Evolutionary conservation across 2,329 filamentous ascomycete genomes (phyloP).

Genomic region (Knufia fluminis): DNA sequence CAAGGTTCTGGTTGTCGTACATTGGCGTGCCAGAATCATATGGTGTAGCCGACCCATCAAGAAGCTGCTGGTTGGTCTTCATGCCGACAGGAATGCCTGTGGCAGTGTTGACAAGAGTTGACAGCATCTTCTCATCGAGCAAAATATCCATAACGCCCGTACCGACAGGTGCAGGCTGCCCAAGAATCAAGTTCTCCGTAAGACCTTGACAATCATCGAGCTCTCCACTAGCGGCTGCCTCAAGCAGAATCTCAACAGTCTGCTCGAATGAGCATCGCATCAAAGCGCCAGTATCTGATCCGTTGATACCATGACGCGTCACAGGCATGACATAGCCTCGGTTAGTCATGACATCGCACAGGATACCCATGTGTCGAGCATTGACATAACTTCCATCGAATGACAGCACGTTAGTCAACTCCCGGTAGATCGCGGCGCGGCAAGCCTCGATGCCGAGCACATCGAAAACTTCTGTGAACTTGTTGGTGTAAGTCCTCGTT

Average conservation of each 20-base stretch:
- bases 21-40: conserved; percentile 68
- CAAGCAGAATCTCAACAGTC: conserved; percentile 94
- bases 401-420: conserved; percentile 84
- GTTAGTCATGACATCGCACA: conserved; percentile 97
- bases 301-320: conserved; percentile 96
- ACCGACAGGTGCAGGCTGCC: conserved; percentile 92
- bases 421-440: conserved; percentile 73
- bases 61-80: conserved; percentile 38
- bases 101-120: conserved; percentile 89
- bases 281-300: conserved; percentile 90
- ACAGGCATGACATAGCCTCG: conserved; percentile 90
- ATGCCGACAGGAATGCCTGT: conserved; percentile 69
- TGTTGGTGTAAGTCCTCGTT: conserved; percentile 82
- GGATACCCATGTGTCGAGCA: conserved; percentile 86
- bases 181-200: conserved; percentile 97
- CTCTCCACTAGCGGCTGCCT: conserved; percentile 89
- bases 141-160: conserved; percentile 93
- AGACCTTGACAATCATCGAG: conserved; percentile 96
- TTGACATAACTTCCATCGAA: conserved; percentile 99
- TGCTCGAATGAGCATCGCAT: conserved; percentile 99
- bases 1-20: conserved; percentile 51
- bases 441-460: conserved; percentile 96
- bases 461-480: conserved; percentile 87
- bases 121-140: conserved; percentile 89
- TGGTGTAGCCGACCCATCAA: conserved; percentile 81